phyloP scores from a whole-genome alignment of 345 rosid genomes.

The Lumnitzera littorea region DNA sequence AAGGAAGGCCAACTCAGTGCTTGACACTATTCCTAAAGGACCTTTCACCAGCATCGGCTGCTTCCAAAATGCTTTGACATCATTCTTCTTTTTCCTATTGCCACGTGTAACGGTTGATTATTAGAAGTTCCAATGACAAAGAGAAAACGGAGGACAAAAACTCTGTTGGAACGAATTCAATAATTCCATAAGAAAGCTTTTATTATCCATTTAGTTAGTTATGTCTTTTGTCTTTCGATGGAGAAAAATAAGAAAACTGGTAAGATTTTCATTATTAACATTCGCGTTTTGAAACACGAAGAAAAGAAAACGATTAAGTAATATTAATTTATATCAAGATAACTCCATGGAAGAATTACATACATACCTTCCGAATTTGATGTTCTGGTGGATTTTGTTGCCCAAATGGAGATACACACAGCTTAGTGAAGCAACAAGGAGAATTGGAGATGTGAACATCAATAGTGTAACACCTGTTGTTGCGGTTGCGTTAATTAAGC shows the following conservation, averaged over 20 bases:
- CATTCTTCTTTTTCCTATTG: constrained; percentile 4
- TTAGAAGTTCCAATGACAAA: too few relatives aligned
- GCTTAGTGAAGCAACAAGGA: constrained; percentile 48
- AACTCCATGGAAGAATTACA: too few relatives aligned
- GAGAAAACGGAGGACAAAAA: not conserved
- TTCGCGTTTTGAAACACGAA: not conserved
- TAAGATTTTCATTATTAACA: too few relatives aligned
- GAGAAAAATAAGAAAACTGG: too few relatives aligned
- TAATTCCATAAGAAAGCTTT: too few relatives aligned
- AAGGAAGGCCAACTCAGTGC: constrained; percentile 50
- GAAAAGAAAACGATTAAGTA: not conserved
- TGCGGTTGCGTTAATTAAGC: not conserved
- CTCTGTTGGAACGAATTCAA: too few relatives aligned
- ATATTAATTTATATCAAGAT: too few relatives aligned
- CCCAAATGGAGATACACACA: constrained; percentile 52
- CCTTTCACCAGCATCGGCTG: constrained; percentile 65
- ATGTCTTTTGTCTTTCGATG: too few relatives aligned
- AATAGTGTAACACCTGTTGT: constrained; percentile 37
- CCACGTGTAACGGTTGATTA: not conserved
- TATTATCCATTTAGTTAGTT: too few relatives aligned
- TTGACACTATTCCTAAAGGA: constrained; percentile 76
- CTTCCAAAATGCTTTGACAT: constrained; percentile 19
- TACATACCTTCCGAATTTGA: constrained; percentile 15
- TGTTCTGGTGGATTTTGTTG: constrained; percentile 14
- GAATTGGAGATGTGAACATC: constrained; percentile 52